Conservation (phyloP, 345 rosid species). For the Orychophragmus violaceus region DNA sequence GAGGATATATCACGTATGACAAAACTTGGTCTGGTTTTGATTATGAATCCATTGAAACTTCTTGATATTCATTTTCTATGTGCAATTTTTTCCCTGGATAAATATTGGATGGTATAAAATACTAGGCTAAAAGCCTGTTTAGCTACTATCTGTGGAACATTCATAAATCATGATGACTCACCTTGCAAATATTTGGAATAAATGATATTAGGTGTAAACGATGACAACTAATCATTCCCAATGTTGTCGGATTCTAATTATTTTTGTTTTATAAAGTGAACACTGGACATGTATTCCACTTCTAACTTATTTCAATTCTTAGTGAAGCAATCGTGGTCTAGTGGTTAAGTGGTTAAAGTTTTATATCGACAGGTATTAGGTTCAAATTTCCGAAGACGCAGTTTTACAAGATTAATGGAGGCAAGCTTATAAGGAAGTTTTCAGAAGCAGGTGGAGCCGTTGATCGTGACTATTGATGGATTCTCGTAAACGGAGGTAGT, state of each 20-base stretch:
- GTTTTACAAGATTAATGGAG: too few relatives aligned
- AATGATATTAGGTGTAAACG: conserved; percentile 7
- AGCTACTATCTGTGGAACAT: not conserved
- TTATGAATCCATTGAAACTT: not conserved
- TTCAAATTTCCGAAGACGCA: too few relatives aligned
- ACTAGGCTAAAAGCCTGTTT: not conserved
- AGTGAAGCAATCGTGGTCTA: too few relatives aligned
- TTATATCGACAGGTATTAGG: too few relatives aligned
- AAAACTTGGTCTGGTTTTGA: conserved; percentile 3
- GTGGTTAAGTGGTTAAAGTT: too few relatives aligned
- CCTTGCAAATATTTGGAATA: not conserved
- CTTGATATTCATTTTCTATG: not conserved
- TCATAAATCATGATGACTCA: conserved; percentile 13
- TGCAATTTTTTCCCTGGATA: not conserved
- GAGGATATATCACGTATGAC: not conserved
- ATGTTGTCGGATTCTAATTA: not conserved
- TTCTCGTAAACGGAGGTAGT: too few relatives aligned
- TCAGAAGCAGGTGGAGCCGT: too few relatives aligned
- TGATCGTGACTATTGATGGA: too few relatives aligned
- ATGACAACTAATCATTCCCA: conserved; percentile 16
- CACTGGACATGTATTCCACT: not conserved
- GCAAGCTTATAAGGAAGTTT: too few relatives aligned
- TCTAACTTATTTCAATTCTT: not conserved
- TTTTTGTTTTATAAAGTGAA: not conserved
- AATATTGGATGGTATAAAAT: conserved; percentile 1